Conservation (phyloP, 805 yeast species). For the Wickerhamomyces subpelliculosus region DNA sequence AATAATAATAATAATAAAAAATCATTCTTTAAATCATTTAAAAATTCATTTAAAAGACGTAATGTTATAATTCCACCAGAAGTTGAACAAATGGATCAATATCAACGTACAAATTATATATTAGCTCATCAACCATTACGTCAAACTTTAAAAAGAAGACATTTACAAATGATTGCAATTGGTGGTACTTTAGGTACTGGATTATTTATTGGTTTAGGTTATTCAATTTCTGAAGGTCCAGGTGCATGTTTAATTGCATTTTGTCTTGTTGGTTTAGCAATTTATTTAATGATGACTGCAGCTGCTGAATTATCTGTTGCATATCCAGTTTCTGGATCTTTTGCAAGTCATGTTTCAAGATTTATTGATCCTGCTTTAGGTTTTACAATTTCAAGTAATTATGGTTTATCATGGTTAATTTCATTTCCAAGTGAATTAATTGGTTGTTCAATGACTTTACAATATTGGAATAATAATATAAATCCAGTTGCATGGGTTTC, state of each 20-base stretch:
- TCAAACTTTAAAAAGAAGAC: constrained; percentile 47
- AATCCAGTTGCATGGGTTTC: constrained; percentile 57
- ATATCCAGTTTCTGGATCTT: constrained; percentile 48
- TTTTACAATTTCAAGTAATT: constrained; percentile 47
- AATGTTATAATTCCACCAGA: no score
- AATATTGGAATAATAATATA: constrained; percentile 42
- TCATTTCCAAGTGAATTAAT: constrained; percentile 54
- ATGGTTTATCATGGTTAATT: constrained; percentile 50
- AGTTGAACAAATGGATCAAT: no score
- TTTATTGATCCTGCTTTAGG: constrained; percentile 52
- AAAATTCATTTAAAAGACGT: constrained; percentile 19
- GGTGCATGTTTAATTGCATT: constrained; percentile 58
- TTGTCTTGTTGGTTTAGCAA: constrained; percentile 47
- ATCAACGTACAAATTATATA: constrained; percentile 19
- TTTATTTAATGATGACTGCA: constrained; percentile 55
- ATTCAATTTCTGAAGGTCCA: constrained; percentile 53
- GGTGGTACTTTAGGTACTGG: constrained; percentile 75
- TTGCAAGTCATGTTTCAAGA: constrained; percentile 41
- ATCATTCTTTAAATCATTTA: neutral
- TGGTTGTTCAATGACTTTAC: constrained; percentile 51
- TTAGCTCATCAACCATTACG: constrained; percentile 34
- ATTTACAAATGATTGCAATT: constrained; percentile 60
- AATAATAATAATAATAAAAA: no score
- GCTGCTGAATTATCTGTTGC: constrained; percentile 48
- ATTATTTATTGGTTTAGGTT: constrained; percentile 58